Conservation (phyloP, 345 rosid species). For the Melaleuca alternifolia region DNA sequence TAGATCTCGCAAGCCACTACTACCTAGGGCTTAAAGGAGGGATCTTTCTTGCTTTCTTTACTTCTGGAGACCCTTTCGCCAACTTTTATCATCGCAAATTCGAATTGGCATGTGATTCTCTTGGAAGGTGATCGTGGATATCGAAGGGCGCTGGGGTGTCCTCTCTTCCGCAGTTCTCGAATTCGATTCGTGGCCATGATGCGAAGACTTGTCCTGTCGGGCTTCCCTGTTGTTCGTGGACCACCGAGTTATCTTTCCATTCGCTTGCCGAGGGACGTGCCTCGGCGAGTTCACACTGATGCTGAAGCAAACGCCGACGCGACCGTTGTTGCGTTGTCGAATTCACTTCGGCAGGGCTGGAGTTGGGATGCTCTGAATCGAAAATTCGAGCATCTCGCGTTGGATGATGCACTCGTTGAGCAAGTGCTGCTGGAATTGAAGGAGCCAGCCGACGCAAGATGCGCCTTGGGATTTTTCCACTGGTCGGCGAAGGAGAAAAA, state of each 20-base stretch:
- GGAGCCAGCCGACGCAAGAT: slow-evolving; percentile 50
- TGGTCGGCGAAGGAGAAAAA: slow-evolving; percentile 51
- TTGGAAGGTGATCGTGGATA: not conserved
- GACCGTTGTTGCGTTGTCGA: slow-evolving; percentile 20
- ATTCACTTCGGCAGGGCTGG: slow-evolving; percentile 21
- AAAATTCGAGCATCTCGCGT: slow-evolving; percentile 19
- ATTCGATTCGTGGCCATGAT: not conserved
- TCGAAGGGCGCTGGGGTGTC: not conserved
- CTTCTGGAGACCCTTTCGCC: not conserved
- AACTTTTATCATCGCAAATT: not conserved
- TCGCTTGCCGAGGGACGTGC: not conserved
- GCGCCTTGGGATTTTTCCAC: slow-evolving; percentile 64
- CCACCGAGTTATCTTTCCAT: not conserved
- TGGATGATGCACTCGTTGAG: slow-evolving; percentile 28
- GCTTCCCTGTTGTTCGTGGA: not conserved
- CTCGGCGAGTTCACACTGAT: not conserved
- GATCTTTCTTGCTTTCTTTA: not conserved
- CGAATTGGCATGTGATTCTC: not conserved
- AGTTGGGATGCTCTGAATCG: slow-evolving; percentile 49
- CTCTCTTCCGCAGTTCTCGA: not conserved
- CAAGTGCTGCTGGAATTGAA: slow-evolving; percentile 50
- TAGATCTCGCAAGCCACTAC: too few species aligned
- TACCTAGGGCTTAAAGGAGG: not conserved
- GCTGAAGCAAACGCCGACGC: not conserved
- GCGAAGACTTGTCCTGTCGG: not conserved